phyloP scores from a whole-genome alignment of 768 basidiomycete species.

The Rubroboletus satanas region DNA sequence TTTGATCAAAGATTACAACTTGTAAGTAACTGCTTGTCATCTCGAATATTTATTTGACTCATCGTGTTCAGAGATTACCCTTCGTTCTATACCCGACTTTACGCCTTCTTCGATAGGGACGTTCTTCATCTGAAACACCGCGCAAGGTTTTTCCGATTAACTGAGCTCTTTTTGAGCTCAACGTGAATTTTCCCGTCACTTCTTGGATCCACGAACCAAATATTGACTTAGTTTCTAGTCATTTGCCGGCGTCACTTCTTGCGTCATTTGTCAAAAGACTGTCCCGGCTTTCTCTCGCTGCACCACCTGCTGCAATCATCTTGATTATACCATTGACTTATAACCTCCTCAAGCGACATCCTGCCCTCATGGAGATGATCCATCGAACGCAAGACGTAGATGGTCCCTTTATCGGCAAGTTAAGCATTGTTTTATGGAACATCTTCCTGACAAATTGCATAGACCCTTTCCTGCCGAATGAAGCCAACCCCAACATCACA shows the following conservation, averaged over 20 bases:
- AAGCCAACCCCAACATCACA: conserved; percentile 72
- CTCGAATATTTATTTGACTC: background rate
- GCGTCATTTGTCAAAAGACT: conserved; percentile 95
- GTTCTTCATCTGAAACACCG: conserved; percentile 90
- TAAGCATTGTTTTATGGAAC: background rate
- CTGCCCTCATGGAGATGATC: conserved; percentile 89
- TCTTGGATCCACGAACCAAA: background rate
- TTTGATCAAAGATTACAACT: conserved; percentile 88
- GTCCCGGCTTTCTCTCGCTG: conserved; percentile 74
- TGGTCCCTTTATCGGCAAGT: conserved; percentile 34
- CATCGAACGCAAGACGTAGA: conserved; percentile 54
- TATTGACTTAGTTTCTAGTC: conserved; percentile 42
- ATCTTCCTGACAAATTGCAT: conserved; percentile 1
- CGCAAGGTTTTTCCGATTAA: conserved; percentile 90
- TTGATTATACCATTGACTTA: conserved; percentile 92
- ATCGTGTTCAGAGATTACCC: conserved; percentile 76
- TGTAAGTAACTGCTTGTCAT: conserved; percentile 50
- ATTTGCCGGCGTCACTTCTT: conserved; percentile 85
- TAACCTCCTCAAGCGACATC: conserved; percentile 90
- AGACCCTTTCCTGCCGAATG: conserved; percentile 70
- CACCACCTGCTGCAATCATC: conserved; percentile 87
- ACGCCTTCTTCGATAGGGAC: conserved; percentile 82
- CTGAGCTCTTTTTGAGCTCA: conserved; percentile 87
- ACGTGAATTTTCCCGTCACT: conserved; percentile 55
- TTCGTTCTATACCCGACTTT: conserved; percentile 88